Conservation (phyloP, 1,284 basidiomycete genomes). For the Naganishia liquefaciens region DNA sequence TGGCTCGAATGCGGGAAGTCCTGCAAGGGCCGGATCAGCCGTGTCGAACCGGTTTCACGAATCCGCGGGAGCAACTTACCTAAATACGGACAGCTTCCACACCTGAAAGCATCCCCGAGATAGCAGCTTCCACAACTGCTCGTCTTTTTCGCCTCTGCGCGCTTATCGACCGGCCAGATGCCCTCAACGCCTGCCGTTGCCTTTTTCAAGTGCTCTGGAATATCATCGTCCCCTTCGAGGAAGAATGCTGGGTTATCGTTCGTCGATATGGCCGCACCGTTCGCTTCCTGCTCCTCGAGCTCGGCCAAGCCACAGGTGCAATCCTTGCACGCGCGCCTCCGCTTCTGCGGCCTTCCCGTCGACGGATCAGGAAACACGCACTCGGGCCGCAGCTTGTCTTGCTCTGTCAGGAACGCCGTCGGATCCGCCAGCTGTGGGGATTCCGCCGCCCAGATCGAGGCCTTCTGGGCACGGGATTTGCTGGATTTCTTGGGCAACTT, state of each 20-base stretch:
- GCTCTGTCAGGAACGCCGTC: slow-evolving; percentile 57
- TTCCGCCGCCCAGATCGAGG: slow-evolving; percentile 52
- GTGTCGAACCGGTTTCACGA: no score
- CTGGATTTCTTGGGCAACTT: slow-evolving; percentile 43
- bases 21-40: slow-evolving; percentile 50
- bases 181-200: slow-evolving; percentile 50
- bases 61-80: slow-evolving; percentile 61
- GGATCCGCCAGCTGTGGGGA: slow-evolving; percentile 51
- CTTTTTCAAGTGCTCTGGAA: slow-evolving; percentile 44
- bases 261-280: slow-evolving; percentile 36
- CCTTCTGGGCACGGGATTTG: slow-evolving; percentile 46
- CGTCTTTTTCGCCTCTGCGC: slow-evolving; percentile 68
- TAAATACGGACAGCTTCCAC: slow-evolving; percentile 90
- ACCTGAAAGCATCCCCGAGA: slow-evolving; percentile 96
- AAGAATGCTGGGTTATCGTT: slow-evolving; percentile 43
- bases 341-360: slow-evolving; percentile 50
- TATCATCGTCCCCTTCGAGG: slow-evolving; percentile 54
- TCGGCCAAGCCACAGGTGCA: slow-evolving; percentile 93
- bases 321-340: slow-evolving; percentile 75
- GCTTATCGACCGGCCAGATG: slow-evolving; percentile 59
- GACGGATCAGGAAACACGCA: slow-evolving; percentile 49
- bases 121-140: slow-evolving; percentile 98
- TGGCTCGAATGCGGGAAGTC: slow-evolving; percentile 95
- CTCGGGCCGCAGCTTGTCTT: slow-evolving; percentile 56
- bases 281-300: slow-evolving; percentile 74